These are phyloP conservation scores for Wickerhamiella qilinensis DNA, from an alignment of 805 yeast species.

Conservation along the genomic window DNA sequence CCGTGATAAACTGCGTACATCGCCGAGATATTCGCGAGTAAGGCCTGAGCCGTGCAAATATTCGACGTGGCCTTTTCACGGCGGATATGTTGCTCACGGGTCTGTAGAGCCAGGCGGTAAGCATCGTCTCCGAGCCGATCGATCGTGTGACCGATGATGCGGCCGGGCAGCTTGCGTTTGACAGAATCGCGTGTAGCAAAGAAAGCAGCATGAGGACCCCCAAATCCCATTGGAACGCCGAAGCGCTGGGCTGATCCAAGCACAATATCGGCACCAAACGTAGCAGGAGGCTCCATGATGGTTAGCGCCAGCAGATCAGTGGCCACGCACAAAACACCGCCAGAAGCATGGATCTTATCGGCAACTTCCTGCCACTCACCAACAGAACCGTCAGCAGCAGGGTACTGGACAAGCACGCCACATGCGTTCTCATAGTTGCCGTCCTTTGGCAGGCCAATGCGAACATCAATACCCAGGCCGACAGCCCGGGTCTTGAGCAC, in stretches of 20 bases:
- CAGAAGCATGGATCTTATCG: constrained; percentile 47
- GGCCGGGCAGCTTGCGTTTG: constrained; percentile 90
- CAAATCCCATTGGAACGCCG: constrained; percentile 95
- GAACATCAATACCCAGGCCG: constrained; percentile 53
- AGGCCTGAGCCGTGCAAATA: constrained; percentile 95
- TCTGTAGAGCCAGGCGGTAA: constrained; percentile 81
- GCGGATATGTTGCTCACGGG: constrained; percentile 95
- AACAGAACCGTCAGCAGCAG: constrained; percentile 68
- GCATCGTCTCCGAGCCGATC: constrained; percentile 88
- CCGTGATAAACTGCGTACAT: constrained; percentile 96
- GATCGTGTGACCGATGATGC: constrained; percentile 83
- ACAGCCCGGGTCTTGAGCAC: constrained; percentile 68
- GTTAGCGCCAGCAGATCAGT: constrained; percentile 85
- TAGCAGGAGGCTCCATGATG: constrained; percentile 64
- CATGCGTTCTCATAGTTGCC: constrained; percentile 31
- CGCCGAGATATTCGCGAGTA: constrained; percentile 87
- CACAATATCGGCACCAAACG: constrained; percentile 83
- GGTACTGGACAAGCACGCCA: constrained; percentile 84
- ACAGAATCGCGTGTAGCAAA: constrained; percentile 70
- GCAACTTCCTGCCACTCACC: constrained; percentile 39
- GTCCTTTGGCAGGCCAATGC: constrained; percentile 28
- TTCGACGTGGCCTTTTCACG: constrained; percentile 96
- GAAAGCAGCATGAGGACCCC: constrained; percentile 98
- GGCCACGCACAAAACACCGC: constrained; percentile 73
- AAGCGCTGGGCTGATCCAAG: constrained; percentile 88